These are phyloP conservation scores for Penicillium mononematosum DNA, from an alignment of 495 filamentous ascomycete genomes.

Conservation along the genomic window DNA sequence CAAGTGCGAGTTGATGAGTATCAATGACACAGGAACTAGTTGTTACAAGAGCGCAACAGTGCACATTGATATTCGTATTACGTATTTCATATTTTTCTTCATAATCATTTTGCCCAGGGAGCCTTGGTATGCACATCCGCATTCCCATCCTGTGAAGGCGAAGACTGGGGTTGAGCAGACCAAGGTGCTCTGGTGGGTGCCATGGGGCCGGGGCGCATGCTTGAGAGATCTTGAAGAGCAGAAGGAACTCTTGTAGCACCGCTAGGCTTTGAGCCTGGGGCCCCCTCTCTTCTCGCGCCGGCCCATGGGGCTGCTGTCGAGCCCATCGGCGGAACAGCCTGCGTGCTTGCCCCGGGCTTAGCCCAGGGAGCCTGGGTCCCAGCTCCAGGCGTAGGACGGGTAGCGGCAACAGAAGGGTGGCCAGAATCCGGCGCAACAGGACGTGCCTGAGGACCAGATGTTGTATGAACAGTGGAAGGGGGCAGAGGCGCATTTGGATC, in stretches of 20 bases:
- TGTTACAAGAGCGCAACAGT: neutral
- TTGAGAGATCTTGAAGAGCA: slow-evolving; percentile 34
- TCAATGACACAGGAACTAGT: neutral
- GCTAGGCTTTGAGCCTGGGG: slow-evolving; percentile 3
- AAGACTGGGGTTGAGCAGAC: slow-evolving; percentile 25
- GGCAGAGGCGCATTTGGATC: slow-evolving; percentile 60
- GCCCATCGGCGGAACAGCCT: slow-evolving; percentile 23
- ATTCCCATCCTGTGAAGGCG: slow-evolving; percentile 23
- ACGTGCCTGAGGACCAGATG: slow-evolving; percentile 52
- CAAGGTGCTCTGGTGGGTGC: slow-evolving; percentile 49
- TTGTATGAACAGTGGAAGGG: slow-evolving; percentile 52
- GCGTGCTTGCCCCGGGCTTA: slow-evolving; percentile 17
- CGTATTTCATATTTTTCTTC: neutral
- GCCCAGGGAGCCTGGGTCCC: slow-evolving; percentile 53
- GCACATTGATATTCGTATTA: neutral
- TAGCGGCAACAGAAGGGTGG: slow-evolving; percentile 14
- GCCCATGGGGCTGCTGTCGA: slow-evolving; percentile 49
- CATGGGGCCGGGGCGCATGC: slow-evolving; percentile 39
- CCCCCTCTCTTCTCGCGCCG: slow-evolving; percentile 21
- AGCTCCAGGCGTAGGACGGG: slow-evolving; percentile 26
- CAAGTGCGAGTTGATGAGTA: neutral
- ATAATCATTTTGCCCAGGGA: slow-evolving; percentile 41
- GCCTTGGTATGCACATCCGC: slow-evolving; percentile 38
- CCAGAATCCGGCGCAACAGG: slow-evolving; percentile 25
- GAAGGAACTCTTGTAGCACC: slow-evolving; percentile 10